Base-by-base conservation (phyloP, 495 filamentous ascomycete genomes). In the Chaetomium tenue region DNA sequence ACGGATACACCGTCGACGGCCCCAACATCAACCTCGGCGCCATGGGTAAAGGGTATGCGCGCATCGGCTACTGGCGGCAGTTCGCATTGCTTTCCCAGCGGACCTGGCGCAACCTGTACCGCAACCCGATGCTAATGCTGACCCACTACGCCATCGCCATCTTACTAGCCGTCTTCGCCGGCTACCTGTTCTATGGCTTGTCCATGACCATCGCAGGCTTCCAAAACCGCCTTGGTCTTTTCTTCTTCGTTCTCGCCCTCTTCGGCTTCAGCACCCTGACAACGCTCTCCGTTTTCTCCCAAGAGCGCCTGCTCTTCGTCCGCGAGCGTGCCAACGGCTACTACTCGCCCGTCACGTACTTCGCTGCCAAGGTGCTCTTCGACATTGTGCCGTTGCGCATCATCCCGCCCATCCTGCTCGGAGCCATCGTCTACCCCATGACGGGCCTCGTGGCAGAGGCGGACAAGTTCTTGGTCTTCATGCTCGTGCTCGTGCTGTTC, bases 81-180 rank as follows among this genome's bases (percentile, higher is more conserved):
- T 97, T 98, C 75, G 70, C 85, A 37, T 96, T 99, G 68, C 81
- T 99, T 26, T 95, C 92, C 8, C 83, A 86, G 68, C 86, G 94
- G 33, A 99, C 95, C 0, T 98, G 95, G 95, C 89, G 88, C 64
- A 99, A 99, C 70, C 86, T 99, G 3, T 97, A 99, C 78, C 87
- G 94, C 46, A 97, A 99, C 75, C 94, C 94, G 20, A 92, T 97
- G 87, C 79, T 99, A 52, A 99, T 99, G 94, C 84, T 99, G 54
- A 96, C 95, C 0, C 94, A 99, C 78, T 99, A 99, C 74, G 93
- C 93, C n/a, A 98, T 97, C 68, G 91, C 94, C 23, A 97, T 99
- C 66, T 78, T 98, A 1, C 84, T 99, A 15, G 94, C 93, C 20
- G 93, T 97, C 28, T 87, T 99, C 57, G 92, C 92, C 39, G 94